Evolutionary conservation across 768 basidiomycete genomes (phyloP), one percentile per base, ranked within the genome.

Genomic region (Tulasnella sp.): DNA sequence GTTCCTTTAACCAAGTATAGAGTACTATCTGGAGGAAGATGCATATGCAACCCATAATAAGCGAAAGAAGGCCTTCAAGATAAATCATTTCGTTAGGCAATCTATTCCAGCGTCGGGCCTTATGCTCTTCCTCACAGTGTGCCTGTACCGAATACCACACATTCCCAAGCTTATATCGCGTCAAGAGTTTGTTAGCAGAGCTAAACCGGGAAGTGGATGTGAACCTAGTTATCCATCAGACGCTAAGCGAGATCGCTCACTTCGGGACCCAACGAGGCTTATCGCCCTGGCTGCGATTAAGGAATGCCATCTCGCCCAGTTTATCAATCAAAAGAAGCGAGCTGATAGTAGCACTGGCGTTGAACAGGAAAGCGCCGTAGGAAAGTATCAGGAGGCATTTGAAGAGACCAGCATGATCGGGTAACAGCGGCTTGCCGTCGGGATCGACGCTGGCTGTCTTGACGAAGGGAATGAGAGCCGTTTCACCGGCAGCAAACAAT

Each of bases 291-390:
- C 27, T 48, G 34, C 75, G 75, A 36, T 68, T 68, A 10, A 68
- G 5, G 24, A 75, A 75, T 19, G 75, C 44, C 75, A 75, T 75
- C 46, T 75, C 75, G n/a, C 75, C 75, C 1, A 75, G 75, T 38
- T 75, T 31, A 44, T 75, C 75, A 19, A 42, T 75, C 19, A 75
- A 48, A 36, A 75, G 36, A 21, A 75, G 44, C 16, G 75, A 75
- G 40, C 44, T 75, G 9, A 75, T 75, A 14, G 75, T 75, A 21
- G 75, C 75, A 16, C 40, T 56, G 4, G 75, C 39, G 44, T 48
- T 75, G 44, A 75, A 75, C 6, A 44, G 36, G 6, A 75, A 48
- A 19, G 75, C 75, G 75, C 44, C 44, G 75, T 75, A 75, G 19
- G 75, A 75, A 27, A 75, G 14, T n/a, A 75, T 27, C 24, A 75